phyloP scores from a whole-genome alignment of 306 rosid genomes.

The Potentilla sterilis region DNA sequence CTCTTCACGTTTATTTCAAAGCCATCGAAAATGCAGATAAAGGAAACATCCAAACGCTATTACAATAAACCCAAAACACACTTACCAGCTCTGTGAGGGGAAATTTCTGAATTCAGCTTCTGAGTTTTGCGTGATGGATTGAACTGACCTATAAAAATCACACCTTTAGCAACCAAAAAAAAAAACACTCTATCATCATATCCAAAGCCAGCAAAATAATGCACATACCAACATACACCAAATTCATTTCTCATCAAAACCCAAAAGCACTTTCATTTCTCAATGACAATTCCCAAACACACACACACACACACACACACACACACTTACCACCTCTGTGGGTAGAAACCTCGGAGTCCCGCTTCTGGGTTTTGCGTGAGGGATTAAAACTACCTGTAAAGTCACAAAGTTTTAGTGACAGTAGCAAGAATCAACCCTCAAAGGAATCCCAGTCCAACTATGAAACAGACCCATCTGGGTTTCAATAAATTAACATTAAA shows the following conservation, averaged over 20 bases:
- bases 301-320: conserved; percentile 8
- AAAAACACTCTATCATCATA: neutral
- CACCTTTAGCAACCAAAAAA: conserved; percentile 11
- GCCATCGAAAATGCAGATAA: conserved; percentile 9
- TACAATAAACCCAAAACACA: neutral
- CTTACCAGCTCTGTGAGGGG: conserved; percentile 91
- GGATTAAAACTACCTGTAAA: conserved; percentile 44
- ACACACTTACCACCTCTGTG: conserved; percentile 71
- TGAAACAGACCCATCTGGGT: neutral
- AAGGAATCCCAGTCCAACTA: neutral
- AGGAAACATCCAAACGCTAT: neutral
- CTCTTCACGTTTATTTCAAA: neutral
- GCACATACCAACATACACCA: neutral
- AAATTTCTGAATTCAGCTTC: conserved; percentile 69
- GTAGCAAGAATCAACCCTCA: neutral
- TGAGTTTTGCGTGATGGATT: conserved; percentile 43
- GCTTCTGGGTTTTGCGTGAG: conserved; percentile 53
- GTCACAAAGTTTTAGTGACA: conserved; percentile 14
- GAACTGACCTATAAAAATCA: conserved; percentile 38
- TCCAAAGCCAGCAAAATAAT: conserved; percentile 6
- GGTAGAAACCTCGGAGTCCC: conserved; percentile 67
- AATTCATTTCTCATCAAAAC: neutral
- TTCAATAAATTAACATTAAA: neutral
- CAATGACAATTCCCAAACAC: neutral
- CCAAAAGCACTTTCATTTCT: neutral